A percentile compares a stretch with the other conserved stretches of the same genome.
These are phyloP conservation scores for Phlebiopsis gigantea DNA, from an alignment of 768 basidiomycete genomes.

Conservation along the genomic window DNA sequence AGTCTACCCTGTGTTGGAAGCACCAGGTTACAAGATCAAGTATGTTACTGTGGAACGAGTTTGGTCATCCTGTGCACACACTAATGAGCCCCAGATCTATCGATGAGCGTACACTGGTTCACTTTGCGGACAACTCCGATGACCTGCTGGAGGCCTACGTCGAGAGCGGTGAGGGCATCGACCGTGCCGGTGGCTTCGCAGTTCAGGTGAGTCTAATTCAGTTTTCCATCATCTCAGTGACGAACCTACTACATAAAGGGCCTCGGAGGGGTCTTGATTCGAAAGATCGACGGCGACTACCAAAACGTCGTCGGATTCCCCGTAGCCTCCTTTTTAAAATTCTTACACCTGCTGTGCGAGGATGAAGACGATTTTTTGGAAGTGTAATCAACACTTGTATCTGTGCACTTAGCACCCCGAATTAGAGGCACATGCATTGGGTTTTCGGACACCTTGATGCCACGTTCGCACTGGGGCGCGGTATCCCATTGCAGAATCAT, in stretches of 20 bases:
- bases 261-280: slow-evolving; percentile 72
- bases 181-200: slow-evolving; percentile 92
- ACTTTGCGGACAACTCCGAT: slow-evolving; percentile 61
- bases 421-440: too few relatives aligned
- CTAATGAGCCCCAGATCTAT: slow-evolving; percentile 43
- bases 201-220: slow-evolving; percentile 56
- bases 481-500: too few relatives aligned
- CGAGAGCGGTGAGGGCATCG: slow-evolving; percentile 77
- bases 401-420: too few relatives aligned
- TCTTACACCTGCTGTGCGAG: slow-evolving; percentile 62
- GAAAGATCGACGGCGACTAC: slow-evolving; percentile 86
- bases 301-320: slow-evolving; percentile 93
- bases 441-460: too few relatives aligned
- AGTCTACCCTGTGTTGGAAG: slow-evolving; percentile 68
- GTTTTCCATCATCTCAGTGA: background rate
- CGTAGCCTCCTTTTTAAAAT: slow-evolving; percentile 75
- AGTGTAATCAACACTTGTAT: too few relatives aligned
- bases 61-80: background rate
- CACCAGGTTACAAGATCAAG: slow-evolving; percentile 76
- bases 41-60: slow-evolving; percentile 22
- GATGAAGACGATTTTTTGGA: slow-evolving; percentile 72
- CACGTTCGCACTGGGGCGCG: too few relatives aligned
- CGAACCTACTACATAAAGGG: slow-evolving; percentile 41
- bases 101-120: slow-evolving; percentile 76
- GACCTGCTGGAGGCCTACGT: slow-evolving; percentile 73